Evolutionary conservation across 2,329 filamentous ascomycete species (phyloP), one percentile per base, ranked within the genome.

Genomic region (Calonectria hawksworthii): DNA sequence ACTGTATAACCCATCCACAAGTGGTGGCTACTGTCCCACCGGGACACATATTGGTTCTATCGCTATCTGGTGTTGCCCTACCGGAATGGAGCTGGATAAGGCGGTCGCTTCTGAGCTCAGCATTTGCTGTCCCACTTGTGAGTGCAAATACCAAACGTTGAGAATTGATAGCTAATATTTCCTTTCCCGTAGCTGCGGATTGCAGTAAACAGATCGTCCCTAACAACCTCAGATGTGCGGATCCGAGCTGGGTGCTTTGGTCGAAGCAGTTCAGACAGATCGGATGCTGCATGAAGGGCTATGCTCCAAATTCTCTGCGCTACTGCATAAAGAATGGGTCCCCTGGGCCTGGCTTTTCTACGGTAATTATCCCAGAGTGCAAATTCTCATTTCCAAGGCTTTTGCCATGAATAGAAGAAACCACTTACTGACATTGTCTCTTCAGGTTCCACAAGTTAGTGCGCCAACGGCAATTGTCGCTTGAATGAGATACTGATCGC

Each of bases 121-220:
- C 38, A 70, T 76, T 28, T 78, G 77, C 54, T 78, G 77, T 32
- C 72, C 74, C 59, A 70, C 70, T 34, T 38, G 76, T 72, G 47
- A 70, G 70, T 71, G 10, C 9, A 4, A 6, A n/a, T 64, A 14
- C n/a, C n/a, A 10, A 1, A 16, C 26, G n/a, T 2, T 2, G 38
- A 41, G 16, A 44, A 23, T 11, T 23, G 18, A 4, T 10, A 1
- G 5, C 14, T 26, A 28, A 16, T 63, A 38, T 11, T 72, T 76
- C 11, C 75, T 34, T 28, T 11, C 2, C 36, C 9, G 18, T 11
- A 78, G 76, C 59, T 2, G 51, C 26, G 6, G 70, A 76, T 32
- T 78, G 74, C n/a, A 56, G 51, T 3, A 61, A 69, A 0, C 36
- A 52, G 1, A 69, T 78, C 4, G 26, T 78, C 14, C 74, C 68